These are phyloP conservation scores for Calonectria pteridis DNA, from an alignment of 2,329 filamentous ascomycete genomes.

Conservation along the genomic window DNA sequence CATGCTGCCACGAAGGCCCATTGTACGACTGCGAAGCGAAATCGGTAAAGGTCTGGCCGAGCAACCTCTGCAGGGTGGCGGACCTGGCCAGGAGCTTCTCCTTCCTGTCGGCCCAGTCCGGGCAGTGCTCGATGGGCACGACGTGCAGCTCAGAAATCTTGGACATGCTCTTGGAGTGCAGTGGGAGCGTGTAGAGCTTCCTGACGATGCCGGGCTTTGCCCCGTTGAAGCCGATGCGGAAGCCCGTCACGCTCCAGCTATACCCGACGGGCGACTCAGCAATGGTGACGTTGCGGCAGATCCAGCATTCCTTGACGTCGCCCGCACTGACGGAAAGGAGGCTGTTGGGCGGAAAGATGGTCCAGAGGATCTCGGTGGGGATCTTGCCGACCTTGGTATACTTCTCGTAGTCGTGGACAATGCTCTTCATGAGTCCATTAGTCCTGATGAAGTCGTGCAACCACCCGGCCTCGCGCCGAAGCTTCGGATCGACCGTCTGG, in stretches of 20 bases:
- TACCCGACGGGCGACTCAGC: neutral
- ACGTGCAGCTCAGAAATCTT: slow-evolving; percentile 1
- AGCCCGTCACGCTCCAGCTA: neutral
- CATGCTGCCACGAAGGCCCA: neutral
- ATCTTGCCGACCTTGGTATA: neutral
- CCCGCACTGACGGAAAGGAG: slow-evolving; percentile 1
- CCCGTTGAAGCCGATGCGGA: slow-evolving; percentile 16
- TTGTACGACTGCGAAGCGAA: slow-evolving; percentile 15
- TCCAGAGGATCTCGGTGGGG: slow-evolving; percentile 18
- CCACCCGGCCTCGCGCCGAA: neutral
- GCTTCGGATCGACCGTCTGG: neutral
- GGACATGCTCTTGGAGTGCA: neutral
- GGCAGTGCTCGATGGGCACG: neutral
- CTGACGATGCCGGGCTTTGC: neutral
- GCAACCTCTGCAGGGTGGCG: neutral
- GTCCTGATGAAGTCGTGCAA: slow-evolving; percentile 1
- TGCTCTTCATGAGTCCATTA: slow-evolving; percentile 6
- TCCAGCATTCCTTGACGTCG: slow-evolving; percentile 12
- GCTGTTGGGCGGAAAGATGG: slow-evolving; percentile 8
- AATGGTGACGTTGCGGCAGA: slow-evolving; percentile 2
- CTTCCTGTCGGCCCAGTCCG: neutral
- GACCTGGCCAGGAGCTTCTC: neutral
- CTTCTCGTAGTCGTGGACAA: neutral
- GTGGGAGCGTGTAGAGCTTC: neutral
- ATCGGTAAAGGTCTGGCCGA: neutral